A percentile compares a stretch with the other conserved stretches of the same genome.
Evolutionary conservation across 306 rosid species (phyloP).

Genomic region (Pyrus communis): DNA sequence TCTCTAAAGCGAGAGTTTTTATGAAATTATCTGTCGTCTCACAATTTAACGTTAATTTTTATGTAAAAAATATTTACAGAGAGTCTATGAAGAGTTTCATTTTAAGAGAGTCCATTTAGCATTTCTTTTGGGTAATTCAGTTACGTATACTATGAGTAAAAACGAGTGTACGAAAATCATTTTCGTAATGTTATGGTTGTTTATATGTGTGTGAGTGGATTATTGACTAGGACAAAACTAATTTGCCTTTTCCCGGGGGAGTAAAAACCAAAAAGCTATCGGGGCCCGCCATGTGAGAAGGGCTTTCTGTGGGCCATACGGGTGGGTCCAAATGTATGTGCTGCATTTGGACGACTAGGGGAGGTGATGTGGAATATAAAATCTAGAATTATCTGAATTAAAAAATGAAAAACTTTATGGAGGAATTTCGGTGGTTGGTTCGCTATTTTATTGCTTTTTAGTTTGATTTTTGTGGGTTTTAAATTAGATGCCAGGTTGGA

Average conservation of each 20-base stretch:
- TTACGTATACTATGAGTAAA: too few relatives aligned
- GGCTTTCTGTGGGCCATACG: background rate
- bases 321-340: background rate
- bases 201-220: too few relatives aligned
- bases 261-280: background rate
- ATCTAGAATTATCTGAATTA: background rate
- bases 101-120: too few relatives aligned
- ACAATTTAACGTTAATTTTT: too few relatives aligned
- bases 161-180: too few relatives aligned
- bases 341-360: background rate
- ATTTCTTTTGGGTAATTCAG: too few relatives aligned
- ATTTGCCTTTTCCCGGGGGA: background rate
- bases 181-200: rapidly evolving
- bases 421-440: background rate
- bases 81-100: rapidly evolving
- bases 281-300: constrained; percentile 1
- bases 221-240: background rate
- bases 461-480: background rate
- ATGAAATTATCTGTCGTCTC: too few relatives aligned
- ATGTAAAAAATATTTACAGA: too few relatives aligned
- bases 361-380: background rate
- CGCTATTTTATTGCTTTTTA: background rate
- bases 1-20: too few relatives aligned
- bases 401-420: background rate
- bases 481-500: background rate